phyloP scores from a whole-genome alignment of 345 rosid genomes.

The Kandelia obovata region DNA sequence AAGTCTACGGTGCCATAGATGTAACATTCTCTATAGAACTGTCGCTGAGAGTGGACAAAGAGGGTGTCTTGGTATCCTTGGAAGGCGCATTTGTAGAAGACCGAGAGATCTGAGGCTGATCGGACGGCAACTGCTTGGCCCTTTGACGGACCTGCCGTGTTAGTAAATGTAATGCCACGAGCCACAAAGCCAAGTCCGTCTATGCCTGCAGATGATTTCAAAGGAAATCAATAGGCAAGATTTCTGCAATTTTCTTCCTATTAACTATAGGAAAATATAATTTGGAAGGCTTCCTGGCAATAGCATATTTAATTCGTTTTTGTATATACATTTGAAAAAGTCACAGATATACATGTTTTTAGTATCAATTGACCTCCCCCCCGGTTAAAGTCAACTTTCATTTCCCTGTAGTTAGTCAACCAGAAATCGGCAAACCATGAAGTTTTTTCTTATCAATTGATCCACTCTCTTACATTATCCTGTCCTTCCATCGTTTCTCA shows the following conservation, averaged over 20 bases:
- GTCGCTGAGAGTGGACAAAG: conserved; percentile 76
- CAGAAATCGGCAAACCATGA: too few species aligned
- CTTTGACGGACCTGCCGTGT: conserved; percentile 62
- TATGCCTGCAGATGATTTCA: conserved; percentile 38
- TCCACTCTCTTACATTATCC: too few species aligned
- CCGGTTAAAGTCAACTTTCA: too few species aligned
- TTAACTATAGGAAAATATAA: too few species aligned
- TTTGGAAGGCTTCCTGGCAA: too few species aligned
- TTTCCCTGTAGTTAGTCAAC: too few species aligned
- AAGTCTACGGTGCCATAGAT: conserved; percentile 82
- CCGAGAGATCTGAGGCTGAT: conserved; percentile 79
- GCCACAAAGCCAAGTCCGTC: conserved; percentile 73
- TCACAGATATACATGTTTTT: too few species aligned
- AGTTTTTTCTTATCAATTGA: too few species aligned
- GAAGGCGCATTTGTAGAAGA: conserved; percentile 69
- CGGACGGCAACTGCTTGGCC: conserved; percentile 90
- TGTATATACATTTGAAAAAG: too few species aligned
- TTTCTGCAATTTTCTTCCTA: background rate
- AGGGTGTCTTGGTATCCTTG: conserved; percentile 88
- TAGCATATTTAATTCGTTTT: too few species aligned
- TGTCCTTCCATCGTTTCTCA: too few species aligned
- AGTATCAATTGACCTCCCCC: too few species aligned
- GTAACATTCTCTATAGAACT: conserved; percentile 70
- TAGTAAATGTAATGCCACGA: conserved; percentile 65
- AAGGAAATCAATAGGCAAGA: background rate